These are phyloP conservation scores for Glycine soja DNA, from an alignment of 306 rosid species.

Conservation along the genomic window DNA sequence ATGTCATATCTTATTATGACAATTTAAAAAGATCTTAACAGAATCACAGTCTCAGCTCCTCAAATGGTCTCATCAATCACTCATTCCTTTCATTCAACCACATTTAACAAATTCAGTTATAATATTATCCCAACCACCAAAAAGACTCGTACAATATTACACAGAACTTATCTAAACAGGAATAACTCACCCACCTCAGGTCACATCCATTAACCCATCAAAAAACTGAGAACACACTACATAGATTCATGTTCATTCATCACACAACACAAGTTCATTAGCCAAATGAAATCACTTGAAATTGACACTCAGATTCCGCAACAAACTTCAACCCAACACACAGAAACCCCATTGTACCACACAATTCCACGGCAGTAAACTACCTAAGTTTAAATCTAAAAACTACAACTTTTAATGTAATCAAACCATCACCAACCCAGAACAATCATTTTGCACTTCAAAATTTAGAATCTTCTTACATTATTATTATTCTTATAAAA, in stretches of 20 bases:
- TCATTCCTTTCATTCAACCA: background rate
- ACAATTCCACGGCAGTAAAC: background rate
- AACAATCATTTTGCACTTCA: background rate
- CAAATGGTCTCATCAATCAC: background rate
- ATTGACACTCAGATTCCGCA: constrained; percentile 7
- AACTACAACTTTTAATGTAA: background rate
- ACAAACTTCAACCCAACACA: background rate
- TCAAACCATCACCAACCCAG: background rate
- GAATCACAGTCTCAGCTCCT: background rate
- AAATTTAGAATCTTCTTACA: background rate
- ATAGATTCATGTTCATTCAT: background rate
- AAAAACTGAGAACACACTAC: background rate
- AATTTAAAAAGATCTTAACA: background rate
- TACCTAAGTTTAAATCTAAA: background rate
- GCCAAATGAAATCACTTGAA: background rate
- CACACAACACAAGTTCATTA: background rate
- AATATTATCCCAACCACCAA: background rate
- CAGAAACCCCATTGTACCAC: background rate
- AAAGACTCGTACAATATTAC: background rate
- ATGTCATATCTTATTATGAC: constrained; percentile 50
- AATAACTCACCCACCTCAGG: background rate
- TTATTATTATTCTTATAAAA: background rate
- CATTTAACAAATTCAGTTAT: background rate
- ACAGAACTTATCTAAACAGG: background rate
- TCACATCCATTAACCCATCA: constrained; percentile 1